A percentile compares a stretch with the other conserved stretches of the same genome.
These are phyloP conservation scores for Jackrogersella multiformis DNA, from an alignment of 495 filamentous ascomycete species.

Conservation along the genomic window DNA sequence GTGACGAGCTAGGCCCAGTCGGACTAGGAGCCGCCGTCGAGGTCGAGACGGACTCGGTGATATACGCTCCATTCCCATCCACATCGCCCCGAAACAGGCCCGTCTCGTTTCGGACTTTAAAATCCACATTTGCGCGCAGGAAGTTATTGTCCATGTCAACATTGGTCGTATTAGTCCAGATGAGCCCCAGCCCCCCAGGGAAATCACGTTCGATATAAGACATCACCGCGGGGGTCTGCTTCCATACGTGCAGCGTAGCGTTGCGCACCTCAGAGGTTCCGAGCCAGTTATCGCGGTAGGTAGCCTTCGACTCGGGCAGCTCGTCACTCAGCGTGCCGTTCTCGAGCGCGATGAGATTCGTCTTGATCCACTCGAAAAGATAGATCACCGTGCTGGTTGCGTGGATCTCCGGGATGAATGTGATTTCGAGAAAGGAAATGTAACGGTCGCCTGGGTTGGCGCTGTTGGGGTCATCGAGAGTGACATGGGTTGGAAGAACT, in stretches of 20 bases:
- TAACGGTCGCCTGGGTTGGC: slow-evolving; percentile 5
- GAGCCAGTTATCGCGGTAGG: not conserved
- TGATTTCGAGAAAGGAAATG: slow-evolving; percentile 22
- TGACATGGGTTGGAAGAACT: not conserved
- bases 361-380: slow-evolving; percentile 19
- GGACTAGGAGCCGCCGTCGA: no score
- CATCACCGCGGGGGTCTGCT: slow-evolving; percentile 17
- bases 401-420: not conserved
- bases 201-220: no score
- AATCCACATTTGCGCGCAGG: slow-evolving; percentile 18
- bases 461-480: not conserved
- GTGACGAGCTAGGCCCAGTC: no score
- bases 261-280: slow-evolving; percentile 20
- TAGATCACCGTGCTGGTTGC: slow-evolving; percentile 14
- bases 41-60: not conserved
- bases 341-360: not conserved
- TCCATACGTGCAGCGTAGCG: slow-evolving; percentile 27
- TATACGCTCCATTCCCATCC: slow-evolving; percentile 15
- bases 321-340: slow-evolving; percentile 22
- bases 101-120: slow-evolving; percentile 28
- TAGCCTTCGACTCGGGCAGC: not conserved
- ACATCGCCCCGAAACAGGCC: slow-evolving; percentile 7
- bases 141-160: not conserved
- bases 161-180: slow-evolving; percentile 11
- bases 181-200: not conserved